These are phyloP conservation scores for Fusarium longipes DNA, from an alignment of 2,329 filamentous ascomycete genomes.

Conservation along the genomic window DNA sequence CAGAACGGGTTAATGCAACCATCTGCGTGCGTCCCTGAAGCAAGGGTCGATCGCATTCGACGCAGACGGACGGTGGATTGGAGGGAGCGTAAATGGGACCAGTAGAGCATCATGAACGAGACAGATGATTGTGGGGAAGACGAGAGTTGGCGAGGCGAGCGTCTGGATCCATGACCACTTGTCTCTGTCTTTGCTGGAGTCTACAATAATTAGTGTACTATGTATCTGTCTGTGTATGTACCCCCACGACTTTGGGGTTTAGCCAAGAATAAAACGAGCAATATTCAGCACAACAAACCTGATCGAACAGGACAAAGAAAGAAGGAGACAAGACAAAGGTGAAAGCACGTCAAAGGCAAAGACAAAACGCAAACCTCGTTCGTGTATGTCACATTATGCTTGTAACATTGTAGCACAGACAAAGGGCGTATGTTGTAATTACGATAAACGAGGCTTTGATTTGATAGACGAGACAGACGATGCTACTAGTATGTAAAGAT, in stretches of 20 bases:
- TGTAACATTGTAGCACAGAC: constrained; percentile 29
- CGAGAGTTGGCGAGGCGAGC: constrained; percentile 23
- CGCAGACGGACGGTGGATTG: constrained; percentile 16
- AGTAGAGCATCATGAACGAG: constrained; percentile 25
- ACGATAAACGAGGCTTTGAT: constrained; percentile 27
- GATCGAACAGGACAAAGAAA: constrained; percentile 12
- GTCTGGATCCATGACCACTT: constrained; percentile 17
- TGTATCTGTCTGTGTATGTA: constrained; percentile 13
- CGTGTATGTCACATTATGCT: constrained; percentile 26
- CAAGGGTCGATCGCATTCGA: constrained; percentile 34
- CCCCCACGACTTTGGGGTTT: constrained; percentile 38
- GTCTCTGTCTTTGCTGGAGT: not conserved
- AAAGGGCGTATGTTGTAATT: constrained; percentile 31
- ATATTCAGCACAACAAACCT: constrained; percentile 9
- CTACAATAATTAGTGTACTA: not conserved
- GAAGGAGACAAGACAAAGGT: constrained; percentile 10
- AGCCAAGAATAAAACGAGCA: constrained; percentile 24
- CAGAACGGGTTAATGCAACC: constrained; percentile 15
- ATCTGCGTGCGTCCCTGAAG: constrained; percentile 26
- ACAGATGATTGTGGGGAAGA: constrained; percentile 41
- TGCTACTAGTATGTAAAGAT: constrained; percentile 5
- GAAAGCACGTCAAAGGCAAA: constrained; percentile 14
- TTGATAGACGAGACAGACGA: constrained; percentile 23
- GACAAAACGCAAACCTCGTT: constrained; percentile 6
- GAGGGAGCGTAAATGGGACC: constrained; percentile 20